phyloP scores from a whole-genome alignment of 2,329 filamentous ascomycete species.

The Chaetomiaceae sp. region DNA sequence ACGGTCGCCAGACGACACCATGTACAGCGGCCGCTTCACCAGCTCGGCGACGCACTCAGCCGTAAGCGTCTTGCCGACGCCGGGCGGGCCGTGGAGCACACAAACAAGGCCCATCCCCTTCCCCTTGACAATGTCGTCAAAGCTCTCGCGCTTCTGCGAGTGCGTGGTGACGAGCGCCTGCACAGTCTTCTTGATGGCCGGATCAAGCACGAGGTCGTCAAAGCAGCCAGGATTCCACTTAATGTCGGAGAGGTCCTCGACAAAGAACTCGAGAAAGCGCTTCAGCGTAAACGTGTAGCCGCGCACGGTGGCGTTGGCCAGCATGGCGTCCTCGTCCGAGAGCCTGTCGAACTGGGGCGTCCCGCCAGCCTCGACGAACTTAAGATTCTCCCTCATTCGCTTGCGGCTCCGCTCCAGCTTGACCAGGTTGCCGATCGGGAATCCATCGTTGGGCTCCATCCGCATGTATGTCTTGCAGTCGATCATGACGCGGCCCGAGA shows the following conservation, averaged over 20 bases:
- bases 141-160: constrained; percentile 18
- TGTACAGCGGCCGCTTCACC: constrained; percentile 33
- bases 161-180: constrained; percentile 27
- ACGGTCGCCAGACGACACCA: constrained; percentile 35
- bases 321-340: constrained; percentile 20
- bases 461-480: constrained; percentile 34
- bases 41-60: constrained; percentile 36
- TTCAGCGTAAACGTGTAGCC: constrained; percentile 23
- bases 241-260: constrained; percentile 20
- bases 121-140: constrained; percentile 32
- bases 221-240: constrained; percentile 24
- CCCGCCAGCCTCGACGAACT: constrained; percentile 7
- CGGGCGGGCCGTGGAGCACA: constrained; percentile 33
- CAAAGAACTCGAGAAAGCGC: constrained; percentile 23
- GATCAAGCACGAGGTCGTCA: constrained; percentile 21
- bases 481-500: constrained; percentile 35
- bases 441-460: constrained; percentile 25
- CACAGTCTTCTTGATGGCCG: constrained; percentile 27
- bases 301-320: constrained; percentile 23
- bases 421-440: constrained; percentile 1
- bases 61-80: constrained; percentile 35
- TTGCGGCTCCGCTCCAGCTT: constrained; percentile 11
- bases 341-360: constrained; percentile 13
- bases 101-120: constrained; percentile 35
- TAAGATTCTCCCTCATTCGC: not conserved